Percentiles rank a stretch among this genome's conserved stretches.
These are phyloP conservation scores for Podospora sp. DNA, from an alignment of 495 filamentous ascomycete genomes.

Conservation along the genomic window DNA sequence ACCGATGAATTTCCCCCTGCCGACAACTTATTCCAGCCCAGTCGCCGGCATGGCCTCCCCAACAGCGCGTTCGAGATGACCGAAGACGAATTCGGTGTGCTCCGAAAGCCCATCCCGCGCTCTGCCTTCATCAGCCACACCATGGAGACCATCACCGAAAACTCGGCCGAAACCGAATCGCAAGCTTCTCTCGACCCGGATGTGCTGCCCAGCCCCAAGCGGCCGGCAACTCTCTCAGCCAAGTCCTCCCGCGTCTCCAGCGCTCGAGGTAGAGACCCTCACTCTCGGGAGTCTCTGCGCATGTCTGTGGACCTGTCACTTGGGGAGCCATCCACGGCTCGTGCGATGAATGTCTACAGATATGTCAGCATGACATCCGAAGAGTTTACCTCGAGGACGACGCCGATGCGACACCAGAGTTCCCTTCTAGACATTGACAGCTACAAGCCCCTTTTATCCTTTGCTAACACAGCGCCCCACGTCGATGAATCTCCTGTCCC, in stretches of 20 bases:
- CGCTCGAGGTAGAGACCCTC: background rate
- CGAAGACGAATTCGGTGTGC: background rate
- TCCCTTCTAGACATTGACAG: slow-evolving; percentile 14
- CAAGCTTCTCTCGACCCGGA: background rate
- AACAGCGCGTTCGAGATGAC: background rate
- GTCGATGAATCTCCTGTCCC: background rate
- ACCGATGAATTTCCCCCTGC: background rate
- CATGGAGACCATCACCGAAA: slow-evolving; percentile 25
- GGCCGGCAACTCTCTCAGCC: background rate
- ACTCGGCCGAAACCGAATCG: slow-evolving; percentile 15
- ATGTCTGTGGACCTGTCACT: background rate
- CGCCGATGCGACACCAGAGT: background rate
- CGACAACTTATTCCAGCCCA: background rate
- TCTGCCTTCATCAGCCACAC: slow-evolving; percentile 2
- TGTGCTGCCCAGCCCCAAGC: background rate
- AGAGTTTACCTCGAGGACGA: background rate
- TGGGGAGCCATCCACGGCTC: background rate
- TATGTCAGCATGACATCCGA: background rate
- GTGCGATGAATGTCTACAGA: slow-evolving; percentile 4
- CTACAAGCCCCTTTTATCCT: background rate
- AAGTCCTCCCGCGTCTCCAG: background rate
- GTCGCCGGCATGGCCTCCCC: background rate
- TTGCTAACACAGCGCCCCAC: background rate
- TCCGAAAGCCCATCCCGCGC: background rate
- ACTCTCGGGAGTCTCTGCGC: background rate